Conservation (phyloP, 805 yeast genomes). For the Spathaspora arborariae region DNA sequence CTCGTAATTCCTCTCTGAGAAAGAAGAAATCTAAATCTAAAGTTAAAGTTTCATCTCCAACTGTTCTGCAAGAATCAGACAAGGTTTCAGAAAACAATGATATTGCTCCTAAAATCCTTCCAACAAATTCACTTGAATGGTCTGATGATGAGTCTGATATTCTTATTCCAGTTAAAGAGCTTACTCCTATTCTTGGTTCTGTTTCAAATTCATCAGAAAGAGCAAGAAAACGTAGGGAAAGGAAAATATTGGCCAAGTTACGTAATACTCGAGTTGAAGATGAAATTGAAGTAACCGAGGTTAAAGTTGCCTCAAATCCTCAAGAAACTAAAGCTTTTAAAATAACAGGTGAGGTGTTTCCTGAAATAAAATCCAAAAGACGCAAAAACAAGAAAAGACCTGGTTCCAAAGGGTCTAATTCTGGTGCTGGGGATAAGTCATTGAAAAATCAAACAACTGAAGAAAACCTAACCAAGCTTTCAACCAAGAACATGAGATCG, state of each 20-base stretch:
- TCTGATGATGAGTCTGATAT: neutral
- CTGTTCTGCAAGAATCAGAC: neutral
- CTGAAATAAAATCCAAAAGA: neutral
- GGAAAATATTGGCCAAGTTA: neutral
- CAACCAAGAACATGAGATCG: neutral
- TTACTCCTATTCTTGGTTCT: neutral
- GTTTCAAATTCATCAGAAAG: neutral
- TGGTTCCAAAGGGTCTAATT: neutral
- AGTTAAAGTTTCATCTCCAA: neutral
- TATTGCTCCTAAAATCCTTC: neutral
- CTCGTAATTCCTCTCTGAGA: neutral
- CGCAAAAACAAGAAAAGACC: neutral
- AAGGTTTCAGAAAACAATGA: neutral
- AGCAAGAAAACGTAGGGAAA: neutral
- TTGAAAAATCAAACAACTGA: neutral
- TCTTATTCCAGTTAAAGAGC: neutral
- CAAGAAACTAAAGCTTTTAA: neutral
- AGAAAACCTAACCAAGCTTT: neutral
- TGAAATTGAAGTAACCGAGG: neutral
- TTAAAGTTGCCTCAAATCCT: neutral
- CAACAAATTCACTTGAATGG: neutral
- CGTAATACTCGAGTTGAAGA: neutral
- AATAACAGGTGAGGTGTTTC: neutral
- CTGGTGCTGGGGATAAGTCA: neutral
- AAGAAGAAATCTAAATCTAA: conserved; percentile 1